These are phyloP conservation scores for Cinchona pubescens DNA, from an alignment of 257 asterid genomes.

Conservation along the genomic window DNA sequence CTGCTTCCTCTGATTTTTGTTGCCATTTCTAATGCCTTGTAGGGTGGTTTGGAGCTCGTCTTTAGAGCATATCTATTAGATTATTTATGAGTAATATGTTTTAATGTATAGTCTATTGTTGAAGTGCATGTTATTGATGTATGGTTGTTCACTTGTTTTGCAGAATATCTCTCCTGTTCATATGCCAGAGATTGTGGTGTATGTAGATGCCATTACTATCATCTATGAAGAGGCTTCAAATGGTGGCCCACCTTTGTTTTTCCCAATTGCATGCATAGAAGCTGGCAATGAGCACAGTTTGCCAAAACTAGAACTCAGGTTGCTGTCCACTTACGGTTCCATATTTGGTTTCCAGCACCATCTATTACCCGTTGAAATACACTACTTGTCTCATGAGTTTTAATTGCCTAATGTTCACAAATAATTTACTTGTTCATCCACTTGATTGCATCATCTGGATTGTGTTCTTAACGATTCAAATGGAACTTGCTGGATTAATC, in stretches of 20 bases:
- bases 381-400: background rate
- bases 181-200: constrained; percentile 69
- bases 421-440: background rate
- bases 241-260: constrained; percentile 69
- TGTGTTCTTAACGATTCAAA: background rate
- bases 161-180: constrained; percentile 88
- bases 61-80: background rate
- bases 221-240: constrained; percentile 87
- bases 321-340: constrained; percentile 27
- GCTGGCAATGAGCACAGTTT: constrained; percentile 73
- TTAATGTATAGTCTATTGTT: background rate
- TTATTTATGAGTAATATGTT: background rate
- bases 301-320: constrained; percentile 95
- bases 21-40: background rate
- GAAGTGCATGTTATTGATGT: constrained; percentile 1
- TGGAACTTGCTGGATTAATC: constrained; percentile 14
- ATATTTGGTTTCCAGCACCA: background rate
- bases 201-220: constrained; percentile 79
- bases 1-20: constrained; percentile 10
- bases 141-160: constrained; percentile 30
- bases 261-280: constrained; percentile 86
- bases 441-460: background rate
- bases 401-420: background rate
- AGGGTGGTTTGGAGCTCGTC: background rate
- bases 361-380: background rate